Evolutionary conservation across 2,329 filamentous ascomycete genomes (phyloP), one percentile per base, ranked within the genome.

Genomic region (Dothideomycetidae sp.): DNA sequence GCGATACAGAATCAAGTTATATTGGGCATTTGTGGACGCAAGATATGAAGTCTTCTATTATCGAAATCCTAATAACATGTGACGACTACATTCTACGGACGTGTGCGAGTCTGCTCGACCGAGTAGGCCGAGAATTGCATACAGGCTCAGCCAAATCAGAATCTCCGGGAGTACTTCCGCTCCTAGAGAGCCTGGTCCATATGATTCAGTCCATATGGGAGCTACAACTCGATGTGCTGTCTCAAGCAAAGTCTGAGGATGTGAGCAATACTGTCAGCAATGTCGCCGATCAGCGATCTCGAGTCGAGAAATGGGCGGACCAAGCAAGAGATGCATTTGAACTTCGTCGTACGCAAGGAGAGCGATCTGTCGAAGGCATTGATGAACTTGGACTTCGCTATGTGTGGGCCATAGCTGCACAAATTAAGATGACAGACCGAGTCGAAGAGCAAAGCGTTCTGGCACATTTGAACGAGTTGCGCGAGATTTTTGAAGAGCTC

Each of bases 171-270:
- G 7, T n/a, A 26, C n/a, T n/a, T n/a, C 7, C n/a, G n/a, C 21
- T 26, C 21, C n/a, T 26, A n/a, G 21, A n/a, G n/a, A 26, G 21
- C 21, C 21, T 26, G 21, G 21, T 26, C 21, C 21, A 73, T 34
- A 64, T 76, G 51, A 57, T 68, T 2, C 64, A 81, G 50, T 66
- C 67, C 2, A 56, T 81, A 3, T 78, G 76, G 46, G 77, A 81
- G 52, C 56, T 81, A 19, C 76, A 81, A 48, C 61, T 81, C 4
- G 76, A 81, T 48, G 61, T 78, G 5, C 78, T 74, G 50, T 68
- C 68, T 4, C 58, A 69, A n/a, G 72, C 78, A 46, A 76, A 70
- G 34, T 70, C 70, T 44, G 67, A 72, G 0, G 67, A 66, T 45
- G 76, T 68, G 46, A 65, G 70, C 15, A 64, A 73, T 4, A 64